A percentile compares a stretch with the other conserved stretches of the same genome.
Evolutionary conservation across 805 yeast genomes (phyloP).

Genomic region (Candida morakotiae): DNA sequence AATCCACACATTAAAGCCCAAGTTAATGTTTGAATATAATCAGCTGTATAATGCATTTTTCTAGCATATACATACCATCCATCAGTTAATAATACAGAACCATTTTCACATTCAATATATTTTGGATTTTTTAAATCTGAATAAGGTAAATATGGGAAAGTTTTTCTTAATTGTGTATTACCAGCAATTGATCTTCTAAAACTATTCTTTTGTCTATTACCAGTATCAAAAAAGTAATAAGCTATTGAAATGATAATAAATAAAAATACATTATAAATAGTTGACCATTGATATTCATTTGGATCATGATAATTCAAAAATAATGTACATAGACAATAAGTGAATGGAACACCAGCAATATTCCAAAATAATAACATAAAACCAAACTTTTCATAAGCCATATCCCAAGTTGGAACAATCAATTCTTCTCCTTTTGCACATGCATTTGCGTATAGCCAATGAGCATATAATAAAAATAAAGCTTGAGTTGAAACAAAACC

Average conservation of each 20-base stretch:
- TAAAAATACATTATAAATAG: constrained; percentile 52
- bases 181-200: constrained; percentile 85
- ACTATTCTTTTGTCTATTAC: constrained; percentile 91
- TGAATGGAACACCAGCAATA: constrained; percentile 98
- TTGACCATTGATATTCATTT: constrained; percentile 71
- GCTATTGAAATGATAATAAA: constrained; percentile 58
- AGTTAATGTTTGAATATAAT: constrained; percentile 77
- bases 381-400: constrained; percentile 99
- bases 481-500: constrained; percentile 81
- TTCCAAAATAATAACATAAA: constrained; percentile 99
- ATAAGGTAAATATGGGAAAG: constrained; percentile 91
- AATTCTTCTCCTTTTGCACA: constrained; percentile 97
- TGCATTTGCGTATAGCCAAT: constrained; percentile 94
- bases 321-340: constrained; percentile 91
- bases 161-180: constrained; percentile 67
- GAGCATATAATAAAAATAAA: constrained; percentile 69
- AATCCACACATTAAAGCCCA: constrained; percentile 94
- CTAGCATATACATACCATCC: constrained; percentile 96
- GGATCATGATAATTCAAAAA: constrained; percentile 83
- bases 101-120: constrained; percentile 80
- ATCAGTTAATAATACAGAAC: constrained; percentile 79
- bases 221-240: constrained; percentile 91
- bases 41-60: constrained; percentile 94
- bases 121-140: constrained; percentile 79
- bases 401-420: constrained; percentile 98